Evolutionary conservation across 257 asterid genomes (phyloP).

Genomic region (Craterostigma plantagineum): DNA sequence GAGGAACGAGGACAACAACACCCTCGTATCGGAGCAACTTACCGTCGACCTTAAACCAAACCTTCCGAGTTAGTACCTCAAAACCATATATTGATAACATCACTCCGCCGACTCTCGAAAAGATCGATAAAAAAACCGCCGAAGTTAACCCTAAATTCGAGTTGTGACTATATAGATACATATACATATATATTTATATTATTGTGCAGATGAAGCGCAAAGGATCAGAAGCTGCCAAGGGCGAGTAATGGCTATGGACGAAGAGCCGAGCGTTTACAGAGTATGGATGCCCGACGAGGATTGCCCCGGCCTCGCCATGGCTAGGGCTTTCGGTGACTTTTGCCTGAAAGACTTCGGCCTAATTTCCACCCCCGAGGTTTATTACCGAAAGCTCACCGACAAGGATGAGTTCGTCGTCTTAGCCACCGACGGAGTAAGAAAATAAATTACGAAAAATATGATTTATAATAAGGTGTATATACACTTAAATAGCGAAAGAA

Average conservation of each 20-base stretch:
- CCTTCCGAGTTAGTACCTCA: conserved; percentile 40
- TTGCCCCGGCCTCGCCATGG: conserved; percentile 93
- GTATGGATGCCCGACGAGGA: conserved; percentile 90
- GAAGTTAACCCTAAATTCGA: too few relatives aligned
- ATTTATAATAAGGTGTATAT: too few relatives aligned
- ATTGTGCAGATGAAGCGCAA: conserved; percentile 36
- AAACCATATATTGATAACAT: too few relatives aligned
- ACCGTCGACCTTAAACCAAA: conserved; percentile 80
- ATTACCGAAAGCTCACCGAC: conserved; percentile 34
- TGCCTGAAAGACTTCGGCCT: conserved; percentile 73
- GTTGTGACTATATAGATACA: too few relatives aligned
- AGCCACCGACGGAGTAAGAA: conserved; percentile 84
- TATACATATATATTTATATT: too few relatives aligned
- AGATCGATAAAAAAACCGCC: too few relatives aligned
- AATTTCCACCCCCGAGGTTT: conserved; percentile 47
- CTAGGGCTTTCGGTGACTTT: conserved; percentile 84
- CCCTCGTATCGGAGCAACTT: conserved; percentile 46
- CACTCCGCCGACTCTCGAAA: too few relatives aligned
- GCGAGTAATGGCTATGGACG: conserved; percentile 65
- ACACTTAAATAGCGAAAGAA: too few relatives aligned
- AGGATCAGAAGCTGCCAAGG: conserved; percentile 44
- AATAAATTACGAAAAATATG: too few relatives aligned
- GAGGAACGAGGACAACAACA: conserved; percentile 29
- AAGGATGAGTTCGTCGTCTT: conserved; percentile 64
- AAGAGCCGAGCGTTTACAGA: conserved; percentile 58